phyloP scores from a whole-genome alignment of 495 filamentous ascomycete species.

The Penicillium pulvis region DNA sequence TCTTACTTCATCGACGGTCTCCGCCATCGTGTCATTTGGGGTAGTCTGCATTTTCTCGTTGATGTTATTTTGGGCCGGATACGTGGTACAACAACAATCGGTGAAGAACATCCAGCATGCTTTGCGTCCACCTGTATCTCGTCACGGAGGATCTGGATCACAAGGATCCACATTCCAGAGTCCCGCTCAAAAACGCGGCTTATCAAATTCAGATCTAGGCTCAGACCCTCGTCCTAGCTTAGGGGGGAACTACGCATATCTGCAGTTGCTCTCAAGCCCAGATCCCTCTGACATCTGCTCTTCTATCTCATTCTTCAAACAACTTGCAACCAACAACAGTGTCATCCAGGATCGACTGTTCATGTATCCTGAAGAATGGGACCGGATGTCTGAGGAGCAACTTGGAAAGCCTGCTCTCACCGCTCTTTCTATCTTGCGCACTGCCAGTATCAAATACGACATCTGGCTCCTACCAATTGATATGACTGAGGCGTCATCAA shows the following conservation, averaged over 20 bases:
- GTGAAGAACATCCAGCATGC: slow-evolving; percentile 62
- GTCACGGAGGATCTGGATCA: slow-evolving; percentile 18
- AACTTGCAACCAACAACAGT: slow-evolving; percentile 38
- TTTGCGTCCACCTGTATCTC: slow-evolving; percentile 44
- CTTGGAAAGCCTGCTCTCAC: slow-evolving; percentile 30
- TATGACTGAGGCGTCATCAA: slow-evolving; percentile 39
- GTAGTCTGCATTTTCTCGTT: slow-evolving; percentile 62
- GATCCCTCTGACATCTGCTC: slow-evolving; percentile 51
- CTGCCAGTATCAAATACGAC: slow-evolving; percentile 43
- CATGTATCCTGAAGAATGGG: slow-evolving; percentile 52
- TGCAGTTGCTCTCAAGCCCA: slow-evolving; percentile 47
- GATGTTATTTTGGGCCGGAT: slow-evolving; percentile 69
- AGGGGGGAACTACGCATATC: slow-evolving; percentile 45
- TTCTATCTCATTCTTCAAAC: slow-evolving; percentile 47
- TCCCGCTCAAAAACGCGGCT: slow-evolving; percentile 21
- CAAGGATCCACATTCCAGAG: slow-evolving; percentile 30
- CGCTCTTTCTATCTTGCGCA: slow-evolving; percentile 39
- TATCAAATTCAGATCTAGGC: slow-evolving; percentile 20
- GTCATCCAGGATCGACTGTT: slow-evolving; percentile 49
- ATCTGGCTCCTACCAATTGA: slow-evolving; percentile 53
- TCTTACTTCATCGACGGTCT: slow-evolving; percentile 47
- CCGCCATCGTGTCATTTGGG: slow-evolving; percentile 45
- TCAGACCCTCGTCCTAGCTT: slow-evolving; percentile 8
- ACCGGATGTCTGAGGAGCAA: slow-evolving; percentile 28
- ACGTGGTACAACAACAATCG: slow-evolving; percentile 70